A percentile compares a stretch with the other conserved stretches of the same genome.
phyloP scores from a whole-genome alignment of 805 yeast genomes.

The Wickerhamomyces ciferrii region DNA sequence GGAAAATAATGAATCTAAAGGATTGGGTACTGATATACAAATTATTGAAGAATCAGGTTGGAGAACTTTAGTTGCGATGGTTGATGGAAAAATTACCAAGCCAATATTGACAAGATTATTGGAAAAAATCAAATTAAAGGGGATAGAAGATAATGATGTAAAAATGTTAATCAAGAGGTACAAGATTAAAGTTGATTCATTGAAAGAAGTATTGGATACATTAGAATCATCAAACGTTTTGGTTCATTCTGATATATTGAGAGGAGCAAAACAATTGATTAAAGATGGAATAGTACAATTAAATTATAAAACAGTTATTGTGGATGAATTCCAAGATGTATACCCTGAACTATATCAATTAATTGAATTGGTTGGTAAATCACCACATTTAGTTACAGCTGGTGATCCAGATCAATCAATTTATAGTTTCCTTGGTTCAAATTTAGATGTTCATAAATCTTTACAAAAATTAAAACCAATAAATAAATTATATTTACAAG shows the following conservation, averaged over 20 bases:
- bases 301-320: constrained; percentile 38
- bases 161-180: neutral
- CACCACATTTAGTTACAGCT: constrained; percentile 56
- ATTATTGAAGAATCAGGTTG: constrained; percentile 54
- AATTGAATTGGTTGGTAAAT: constrained; percentile 29
- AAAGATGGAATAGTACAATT: constrained; percentile 16
- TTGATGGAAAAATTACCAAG: constrained; percentile 12
- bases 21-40: constrained; percentile 19
- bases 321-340: constrained; percentile 76
- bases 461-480: constrained; percentile 13
- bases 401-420: constrained; percentile 73
- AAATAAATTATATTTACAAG: constrained; percentile 30
- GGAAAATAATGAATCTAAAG: constrained; percentile 20
- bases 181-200: neutral
- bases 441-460: constrained; percentile 25
- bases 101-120: constrained; percentile 4
- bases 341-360: constrained; percentile 44
- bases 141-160: neutral
- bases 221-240: constrained; percentile 10
- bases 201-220: constrained; percentile 3
- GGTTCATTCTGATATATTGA: constrained; percentile 17
- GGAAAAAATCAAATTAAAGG: neutral
- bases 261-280: constrained; percentile 27
- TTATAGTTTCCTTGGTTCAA: constrained; percentile 59
- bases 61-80: constrained; percentile 35